These are phyloP conservation scores for Arthroderma uncinatum DNA, from an alignment of 2,329 filamentous ascomycete genomes.

Conservation along the genomic window DNA sequence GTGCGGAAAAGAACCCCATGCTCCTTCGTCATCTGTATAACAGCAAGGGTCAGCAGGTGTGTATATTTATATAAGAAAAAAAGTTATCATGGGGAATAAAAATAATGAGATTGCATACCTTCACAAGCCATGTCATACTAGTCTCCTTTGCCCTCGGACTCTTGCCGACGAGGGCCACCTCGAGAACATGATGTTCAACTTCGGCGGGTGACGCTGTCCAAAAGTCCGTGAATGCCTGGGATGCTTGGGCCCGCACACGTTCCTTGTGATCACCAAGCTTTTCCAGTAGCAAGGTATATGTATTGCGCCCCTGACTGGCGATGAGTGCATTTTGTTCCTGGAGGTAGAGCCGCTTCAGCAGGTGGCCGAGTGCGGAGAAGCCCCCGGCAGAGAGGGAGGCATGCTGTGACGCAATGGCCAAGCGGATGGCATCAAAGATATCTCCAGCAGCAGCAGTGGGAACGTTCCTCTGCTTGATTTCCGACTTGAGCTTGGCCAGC, in stretches of 20 bases:
- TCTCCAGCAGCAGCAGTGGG: constrained; percentile 58
- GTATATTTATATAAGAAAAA: not conserved
- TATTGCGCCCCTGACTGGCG: constrained; percentile 56
- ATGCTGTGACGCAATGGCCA: constrained; percentile 65
- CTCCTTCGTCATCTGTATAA: constrained; percentile 64
- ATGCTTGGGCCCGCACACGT: constrained; percentile 63
- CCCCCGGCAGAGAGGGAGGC: constrained; percentile 68
- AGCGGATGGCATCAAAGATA: constrained; percentile 71
- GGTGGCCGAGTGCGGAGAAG: constrained; percentile 77
- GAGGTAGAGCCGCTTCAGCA: constrained; percentile 72
- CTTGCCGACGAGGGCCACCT: constrained; percentile 65
- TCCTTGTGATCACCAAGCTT: constrained; percentile 83
- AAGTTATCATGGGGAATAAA: not conserved
- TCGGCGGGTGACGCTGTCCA: constrained; percentile 59
- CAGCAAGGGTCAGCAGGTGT: not conserved
- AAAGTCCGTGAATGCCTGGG: constrained; percentile 65
- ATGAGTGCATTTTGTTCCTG: constrained; percentile 67
- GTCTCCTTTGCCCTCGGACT: constrained; percentile 76
- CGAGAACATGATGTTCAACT: constrained; percentile 69
- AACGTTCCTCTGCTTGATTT: constrained; percentile 87
- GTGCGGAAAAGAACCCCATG: constrained; percentile 67
- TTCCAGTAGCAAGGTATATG: constrained; percentile 66
- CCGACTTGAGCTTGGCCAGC: constrained; percentile 66
- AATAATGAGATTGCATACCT: constrained; percentile 40
- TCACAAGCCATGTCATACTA: constrained; percentile 73